Conservation (phyloP, 345 rosid species). For the Pistacia integerrima region DNA sequence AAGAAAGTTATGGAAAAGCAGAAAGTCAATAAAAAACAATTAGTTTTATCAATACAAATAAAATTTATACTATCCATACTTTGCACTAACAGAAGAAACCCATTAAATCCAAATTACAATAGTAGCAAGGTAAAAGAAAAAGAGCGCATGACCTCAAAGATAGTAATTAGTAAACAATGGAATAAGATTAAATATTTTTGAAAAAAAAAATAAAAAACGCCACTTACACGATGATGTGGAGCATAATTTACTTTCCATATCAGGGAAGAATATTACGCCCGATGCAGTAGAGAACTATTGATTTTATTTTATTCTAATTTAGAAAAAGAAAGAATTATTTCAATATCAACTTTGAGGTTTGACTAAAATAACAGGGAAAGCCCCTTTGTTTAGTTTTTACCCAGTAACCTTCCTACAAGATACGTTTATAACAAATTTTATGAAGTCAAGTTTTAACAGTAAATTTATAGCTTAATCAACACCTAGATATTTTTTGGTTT, state of each 20-base stretch:
- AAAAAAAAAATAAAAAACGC: neutral
- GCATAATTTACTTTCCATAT: neutral
- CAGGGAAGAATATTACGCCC: neutral
- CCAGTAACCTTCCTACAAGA: neutral
- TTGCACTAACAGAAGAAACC: neutral
- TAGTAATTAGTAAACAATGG: neutral
- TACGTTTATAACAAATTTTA: neutral
- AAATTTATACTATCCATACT: neutral
- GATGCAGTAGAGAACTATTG: neutral
- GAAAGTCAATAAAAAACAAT: neutral
- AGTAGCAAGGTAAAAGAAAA: neutral
- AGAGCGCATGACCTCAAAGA: neutral
- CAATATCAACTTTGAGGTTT: neutral
- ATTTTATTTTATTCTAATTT: no score
- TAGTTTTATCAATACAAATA: neutral
- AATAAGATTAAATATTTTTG: neutral
- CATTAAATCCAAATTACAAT: neutral
- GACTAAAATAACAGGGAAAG: neutral
- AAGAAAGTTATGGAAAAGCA: slow-evolving; percentile 6
- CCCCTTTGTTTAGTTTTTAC: neutral
- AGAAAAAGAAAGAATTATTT: neutral
- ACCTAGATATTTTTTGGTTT: no score
- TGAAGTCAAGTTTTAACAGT: neutral
- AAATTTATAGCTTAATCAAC: no score
- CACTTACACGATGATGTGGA: neutral